phyloP scores from a whole-genome alignment of 176 grass and related monocot genomes.

The Areca catechu region DNA sequence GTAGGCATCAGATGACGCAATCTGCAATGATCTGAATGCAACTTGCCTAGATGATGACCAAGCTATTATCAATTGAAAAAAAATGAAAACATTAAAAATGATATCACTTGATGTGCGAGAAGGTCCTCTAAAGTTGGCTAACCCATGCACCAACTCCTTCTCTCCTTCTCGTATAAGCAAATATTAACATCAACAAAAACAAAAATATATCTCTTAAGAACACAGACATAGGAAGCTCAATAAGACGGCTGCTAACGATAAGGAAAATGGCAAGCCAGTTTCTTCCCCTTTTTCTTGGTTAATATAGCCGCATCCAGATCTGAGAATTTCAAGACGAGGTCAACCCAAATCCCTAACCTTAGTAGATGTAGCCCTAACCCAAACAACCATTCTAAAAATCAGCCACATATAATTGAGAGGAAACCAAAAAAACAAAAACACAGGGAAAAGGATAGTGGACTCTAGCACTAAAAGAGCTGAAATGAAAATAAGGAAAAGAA shows the following conservation, averaged over 20 bases:
- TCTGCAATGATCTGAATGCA: constrained; percentile 13
- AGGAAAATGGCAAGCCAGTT: constrained; percentile 19
- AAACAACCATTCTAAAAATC: no score
- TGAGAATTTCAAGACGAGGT: constrained; percentile 23
- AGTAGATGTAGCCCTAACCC: constrained; percentile 30
- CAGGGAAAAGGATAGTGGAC: no score
- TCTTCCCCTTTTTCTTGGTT: constrained; percentile 17
- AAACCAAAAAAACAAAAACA: no score
- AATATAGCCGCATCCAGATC: constrained; percentile 26
- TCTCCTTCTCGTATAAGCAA: constrained; percentile 24
- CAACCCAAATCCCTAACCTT: constrained; percentile 14
- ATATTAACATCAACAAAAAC: neutral
- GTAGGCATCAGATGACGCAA: constrained; percentile 31
- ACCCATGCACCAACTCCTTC: constrained; percentile 38
- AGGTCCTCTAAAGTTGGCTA: constrained; percentile 54
- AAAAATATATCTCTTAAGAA: neutral
- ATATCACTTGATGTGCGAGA: constrained; percentile 44
- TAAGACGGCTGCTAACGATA: constrained; percentile 21
- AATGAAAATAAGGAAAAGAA: no score
- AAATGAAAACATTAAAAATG: constrained; percentile 20
- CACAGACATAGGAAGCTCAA: constrained; percentile 24
- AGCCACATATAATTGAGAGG: no score
- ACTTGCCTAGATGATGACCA: constrained; percentile 21
- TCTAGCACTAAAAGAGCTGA: no score
- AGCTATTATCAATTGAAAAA: neutral